Conservation (phyloP, 495 filamentous ascomycete genomes). For the Penicillium atrosanguineum region DNA sequence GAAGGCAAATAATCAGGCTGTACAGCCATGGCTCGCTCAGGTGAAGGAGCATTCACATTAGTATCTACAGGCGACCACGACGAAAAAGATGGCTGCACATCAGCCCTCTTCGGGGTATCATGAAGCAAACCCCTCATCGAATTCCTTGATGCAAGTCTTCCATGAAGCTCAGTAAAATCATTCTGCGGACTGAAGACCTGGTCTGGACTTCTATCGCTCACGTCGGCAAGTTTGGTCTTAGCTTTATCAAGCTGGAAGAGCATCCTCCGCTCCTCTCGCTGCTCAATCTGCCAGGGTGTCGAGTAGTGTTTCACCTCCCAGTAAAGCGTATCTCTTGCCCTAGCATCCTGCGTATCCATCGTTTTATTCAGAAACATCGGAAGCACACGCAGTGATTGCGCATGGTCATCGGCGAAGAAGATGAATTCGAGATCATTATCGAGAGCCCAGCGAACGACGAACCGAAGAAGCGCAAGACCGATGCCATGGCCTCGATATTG, state of each 20-base stretch:
- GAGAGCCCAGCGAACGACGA: constrained; percentile 57
- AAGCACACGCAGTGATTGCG: constrained; percentile 47
- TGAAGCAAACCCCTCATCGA: too few species aligned
- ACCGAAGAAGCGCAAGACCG: constrained; percentile 64
- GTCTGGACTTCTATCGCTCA: neutral
- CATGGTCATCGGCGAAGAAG: constrained; percentile 67
- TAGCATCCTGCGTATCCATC: constrained; percentile 1
- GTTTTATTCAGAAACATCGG: neutral
- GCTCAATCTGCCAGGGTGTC: neutral
- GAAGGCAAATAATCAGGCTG: too few species aligned
- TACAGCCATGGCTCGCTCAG: too few species aligned
- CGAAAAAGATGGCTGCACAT: too few species aligned
- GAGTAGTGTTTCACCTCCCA: neutral
- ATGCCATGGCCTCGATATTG: constrained; percentile 66
- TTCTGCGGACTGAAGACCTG: too few species aligned
- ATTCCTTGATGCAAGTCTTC: too few species aligned
- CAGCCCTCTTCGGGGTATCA: too few species aligned
- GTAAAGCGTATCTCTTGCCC: neutral
- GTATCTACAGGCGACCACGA: too few species aligned
- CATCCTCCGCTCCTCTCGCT: neutral
- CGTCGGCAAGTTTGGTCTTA: neutral
- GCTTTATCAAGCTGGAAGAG: neutral
- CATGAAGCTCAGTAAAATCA: too few species aligned
- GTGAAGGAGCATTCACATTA: too few species aligned
- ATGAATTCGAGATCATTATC: constrained; percentile 52